Base-by-base conservation (phyloP, 495 filamentous ascomycete species). In the Aspergillus wentii region DNA sequence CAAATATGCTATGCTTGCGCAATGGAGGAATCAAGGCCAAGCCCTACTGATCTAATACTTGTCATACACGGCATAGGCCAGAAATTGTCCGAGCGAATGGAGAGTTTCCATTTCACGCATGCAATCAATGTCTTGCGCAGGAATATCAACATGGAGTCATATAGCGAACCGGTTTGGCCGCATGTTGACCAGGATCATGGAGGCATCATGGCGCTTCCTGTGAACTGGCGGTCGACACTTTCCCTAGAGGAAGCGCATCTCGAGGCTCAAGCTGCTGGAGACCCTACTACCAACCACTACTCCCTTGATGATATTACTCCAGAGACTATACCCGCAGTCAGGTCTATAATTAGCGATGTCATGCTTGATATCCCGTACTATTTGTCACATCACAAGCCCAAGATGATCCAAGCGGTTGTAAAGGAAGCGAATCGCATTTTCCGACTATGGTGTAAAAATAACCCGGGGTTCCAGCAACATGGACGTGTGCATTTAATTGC, bases 361-460 rank as follows among this genome's bases (percentile, higher is more conserved):
- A 94, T 98, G 86, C 79, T 95, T 4, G 92, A 98, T 54, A 88
- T 98, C 22, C 92, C 92, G 0, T 95, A 94, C 49, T 98, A 97
- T 61, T 78, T 98, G 44, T 95, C 90, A 1, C 85, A 92, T 48
- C 92, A 95, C 61, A 92, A 96, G 48, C 79, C 83, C 1, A 94
- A 87, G 61, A 97, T 98, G 89, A 82, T 94, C 18, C 73, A 80
- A 36, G 91, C 90, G 1, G 81, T 95, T 16, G 80, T 90, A n/a
- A 71, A 68, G 50, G 92, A 98, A 62, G 92, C 92, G 1, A 98
- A 98, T 49, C 78, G 92, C 2, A 83, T 98, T 4, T 96, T 91
- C 52, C 78, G 85, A 6, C 74, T 97, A 3, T 98, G 92, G 92
- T 94, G 88, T 48, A 71, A 71, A 25, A 94, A 96, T 52, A 96